Evolutionary conservation across 495 filamentous ascomycete species (phyloP), one percentile per base, ranked within the genome.

Genomic region (Annulohypoxylon nitens): DNA sequence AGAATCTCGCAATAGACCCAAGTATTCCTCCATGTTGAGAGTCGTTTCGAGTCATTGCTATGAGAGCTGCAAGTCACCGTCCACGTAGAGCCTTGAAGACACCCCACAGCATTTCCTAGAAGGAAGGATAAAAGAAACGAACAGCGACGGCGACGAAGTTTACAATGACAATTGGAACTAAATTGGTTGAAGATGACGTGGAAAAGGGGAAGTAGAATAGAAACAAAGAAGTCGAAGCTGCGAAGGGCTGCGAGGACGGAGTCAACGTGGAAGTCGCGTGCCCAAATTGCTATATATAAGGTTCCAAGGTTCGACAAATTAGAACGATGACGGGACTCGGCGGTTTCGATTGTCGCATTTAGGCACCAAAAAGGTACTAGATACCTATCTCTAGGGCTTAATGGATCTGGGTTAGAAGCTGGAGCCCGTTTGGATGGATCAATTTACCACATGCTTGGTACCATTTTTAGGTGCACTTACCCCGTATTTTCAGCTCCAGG

Each of bases 1-100:
- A 89, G 73, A 88, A 86, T 64, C 86, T 80, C 30, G 82, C 80
- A 16, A 86, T 59, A 14, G 84, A 84, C 12, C 77, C 80, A 43
- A 85, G 18, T 23, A 80, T 55, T 14, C 81, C 77, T 57, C 69
- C 48, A 63, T 53, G 69, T 34, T 70, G 43, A 50, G 65, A 59
- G 51, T 71, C 68, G 64, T 75, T 77, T 41, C 78, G 79, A 14
- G 83, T 76, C 81, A 83, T 82, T 57, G 71, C 65, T 50, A 76
- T 57, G 34, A 83, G 79, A 60, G 72, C 67, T 53, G 77, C 57
- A 55, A 84, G 81, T 84, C 81, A 84, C 80, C 82, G 81, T 80
- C 80, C 73, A 71, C 79, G 81, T 57, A 83, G 75, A 45, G 80
- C 67, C 64, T 78, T 83, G 70, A 83, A 80, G 34, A 64, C 4